Base-by-base conservation (phyloP, 352 stramenopile genomes). In the Phytophthora cactorum region DNA sequence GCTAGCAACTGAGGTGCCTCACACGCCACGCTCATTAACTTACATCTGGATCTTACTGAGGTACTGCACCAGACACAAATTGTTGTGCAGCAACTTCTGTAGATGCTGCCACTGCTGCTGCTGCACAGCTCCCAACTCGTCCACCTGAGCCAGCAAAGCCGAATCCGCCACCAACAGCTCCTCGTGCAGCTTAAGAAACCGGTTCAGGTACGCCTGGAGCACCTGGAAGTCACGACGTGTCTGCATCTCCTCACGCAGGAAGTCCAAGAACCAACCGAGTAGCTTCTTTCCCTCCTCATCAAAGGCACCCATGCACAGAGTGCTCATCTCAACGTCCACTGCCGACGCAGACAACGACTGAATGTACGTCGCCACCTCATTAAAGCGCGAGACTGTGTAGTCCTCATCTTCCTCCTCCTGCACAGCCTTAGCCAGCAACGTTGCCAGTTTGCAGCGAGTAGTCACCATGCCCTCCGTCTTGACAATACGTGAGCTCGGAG, bases 31-130 rank as follows among this genome's bases (percentile, higher is more conserved):
- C 12, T 5, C 12, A 8, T 45, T 51, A 61, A 46, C 71, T 75
- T 91, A 95, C 82, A 93, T 93, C 71, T 95, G 87, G 54, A 95
- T 92, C 75, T 93, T 92, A 81, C 81, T 93, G 51, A 95, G 84
- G 69, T 95, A 92, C 67, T 93, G 84, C 66, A 93, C 88, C 39
- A 95, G 74, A 76, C 88, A 95, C 57, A 95, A 75, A 71, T 92
- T 93, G 74, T 95, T 89, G 68, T 93, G 84, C 51, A 95, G 66
- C 44, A 93, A 65, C 63, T 92, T 77, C 72, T 95, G 86, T 44
- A 96, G 36, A 60, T 92, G 85, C 44, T 91, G 77, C 88, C 88
- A 96, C 64, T 91, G 86, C 45, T 79, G 68, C 60, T 93, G 81
- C 70, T 96, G 88, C 49, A 87, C 63, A 9, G 49, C 57, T 43